These are phyloP conservation scores for Kalmusia sp. DNA, from an alignment of 2,329 filamentous ascomycete species.

Conservation along the genomic window DNA sequence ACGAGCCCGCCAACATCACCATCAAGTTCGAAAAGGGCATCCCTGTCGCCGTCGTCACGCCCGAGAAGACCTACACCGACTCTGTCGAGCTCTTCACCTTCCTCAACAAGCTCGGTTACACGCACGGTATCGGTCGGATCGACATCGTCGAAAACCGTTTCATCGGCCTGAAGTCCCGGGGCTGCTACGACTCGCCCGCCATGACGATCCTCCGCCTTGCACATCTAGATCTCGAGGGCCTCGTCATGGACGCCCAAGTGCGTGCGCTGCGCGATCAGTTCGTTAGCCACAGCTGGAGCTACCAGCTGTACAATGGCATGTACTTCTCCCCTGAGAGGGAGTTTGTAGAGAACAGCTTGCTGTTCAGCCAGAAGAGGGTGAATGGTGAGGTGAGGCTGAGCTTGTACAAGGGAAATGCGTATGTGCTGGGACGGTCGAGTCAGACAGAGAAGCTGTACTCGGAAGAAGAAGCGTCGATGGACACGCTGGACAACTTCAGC, in stretches of 20 bases:
- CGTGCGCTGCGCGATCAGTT: constrained; percentile 75
- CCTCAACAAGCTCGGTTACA: constrained; percentile 74
- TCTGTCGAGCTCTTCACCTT: constrained; percentile 75
- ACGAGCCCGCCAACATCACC: constrained; percentile 74
- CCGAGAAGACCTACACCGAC: constrained; percentile 68
- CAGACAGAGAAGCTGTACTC: constrained; percentile 75
- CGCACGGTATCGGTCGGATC: constrained; percentile 78
- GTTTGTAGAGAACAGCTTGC: constrained; percentile 68
- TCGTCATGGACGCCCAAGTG: constrained; percentile 73
- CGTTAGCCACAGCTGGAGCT: constrained; percentile 59
- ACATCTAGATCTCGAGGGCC: constrained; percentile 69
- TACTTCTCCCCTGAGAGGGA: constrained; percentile 76
- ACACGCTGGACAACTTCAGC: constrained; percentile 72
- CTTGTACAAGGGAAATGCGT: constrained; percentile 71
- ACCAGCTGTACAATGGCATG: constrained; percentile 65
- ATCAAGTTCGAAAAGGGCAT: constrained; percentile 77
- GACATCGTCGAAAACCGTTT: constrained; percentile 86
- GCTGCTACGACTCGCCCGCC: constrained; percentile 72
- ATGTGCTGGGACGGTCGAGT: constrained; percentile 64
- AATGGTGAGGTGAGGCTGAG: constrained; percentile 64
- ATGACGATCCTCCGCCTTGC: constrained; percentile 60
- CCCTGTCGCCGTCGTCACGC: constrained; percentile 70
- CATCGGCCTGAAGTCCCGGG: constrained; percentile 80
- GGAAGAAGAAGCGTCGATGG: constrained; percentile 71
- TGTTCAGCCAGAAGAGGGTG: constrained; percentile 48